Conservation (phyloP, 2,329 filamentous ascomycete genomes). For the Talaromyces verruculosus region DNA sequence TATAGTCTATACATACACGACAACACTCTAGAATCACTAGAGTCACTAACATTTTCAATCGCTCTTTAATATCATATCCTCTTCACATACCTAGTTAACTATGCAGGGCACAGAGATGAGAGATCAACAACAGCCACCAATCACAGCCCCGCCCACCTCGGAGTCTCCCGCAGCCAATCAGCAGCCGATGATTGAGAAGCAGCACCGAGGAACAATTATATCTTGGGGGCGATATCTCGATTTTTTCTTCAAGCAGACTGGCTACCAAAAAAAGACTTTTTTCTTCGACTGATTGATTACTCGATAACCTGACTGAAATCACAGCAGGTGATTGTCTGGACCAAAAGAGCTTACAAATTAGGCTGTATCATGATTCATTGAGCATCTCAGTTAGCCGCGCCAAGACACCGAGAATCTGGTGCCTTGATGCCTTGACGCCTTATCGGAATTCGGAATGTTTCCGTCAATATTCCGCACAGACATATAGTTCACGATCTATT, state of each 20-base stretch:
- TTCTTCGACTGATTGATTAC: neutral
- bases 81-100: too few relatives aligned
- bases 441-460: neutral
- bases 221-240: neutral
- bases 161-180: conserved; percentile 2
- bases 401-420: neutral
- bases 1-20: neutral
- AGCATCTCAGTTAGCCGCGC: neutral
- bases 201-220: neutral
- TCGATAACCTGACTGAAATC: neutral
- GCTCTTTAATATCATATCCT: neutral
- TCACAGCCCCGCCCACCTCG: neutral
- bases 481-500: neutral
- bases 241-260: neutral
- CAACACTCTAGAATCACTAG: too few relatives aligned
- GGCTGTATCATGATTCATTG: neutral
- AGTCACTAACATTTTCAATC: neutral
- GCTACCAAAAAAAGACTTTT: neutral
- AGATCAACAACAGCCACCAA: neutral
- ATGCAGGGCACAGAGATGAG: too few relatives aligned
- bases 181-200: neutral
- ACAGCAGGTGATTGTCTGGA: neutral
- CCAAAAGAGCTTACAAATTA: neutral
- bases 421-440: conserved; percentile 4
- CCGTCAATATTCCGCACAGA: neutral